These are phyloP conservation scores for Choanephora cucurbitarum DNA, from an alignment of 371 early-diverging fungal genomes.

Conservation along the genomic window DNA sequence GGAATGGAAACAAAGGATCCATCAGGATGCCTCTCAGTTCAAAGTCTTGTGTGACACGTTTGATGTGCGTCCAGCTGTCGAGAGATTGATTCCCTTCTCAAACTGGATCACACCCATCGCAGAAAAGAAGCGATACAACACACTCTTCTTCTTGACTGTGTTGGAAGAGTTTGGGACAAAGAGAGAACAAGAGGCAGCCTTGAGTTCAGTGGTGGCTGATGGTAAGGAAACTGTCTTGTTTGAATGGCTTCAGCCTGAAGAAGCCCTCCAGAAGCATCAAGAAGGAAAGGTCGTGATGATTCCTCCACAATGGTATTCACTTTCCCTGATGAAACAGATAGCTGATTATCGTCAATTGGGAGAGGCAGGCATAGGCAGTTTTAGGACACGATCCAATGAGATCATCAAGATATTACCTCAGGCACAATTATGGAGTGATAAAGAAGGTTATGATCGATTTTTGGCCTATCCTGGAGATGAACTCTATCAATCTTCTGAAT, in stretches of 20 bases:
- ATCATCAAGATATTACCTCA: slow-evolving; percentile 54
- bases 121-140: slow-evolving; percentile 70
- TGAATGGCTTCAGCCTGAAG: slow-evolving; percentile 72
- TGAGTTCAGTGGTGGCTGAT: slow-evolving; percentile 46
- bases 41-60: slow-evolving; percentile 51
- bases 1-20: slow-evolving; percentile 57
- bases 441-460: slow-evolving; percentile 25
- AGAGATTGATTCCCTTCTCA: slow-evolving; percentile 57
- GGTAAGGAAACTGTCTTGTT: slow-evolving; percentile 64
- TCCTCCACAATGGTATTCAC: slow-evolving; percentile 72
- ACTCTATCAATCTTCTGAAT: slow-evolving; percentile 20
- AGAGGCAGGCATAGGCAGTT: slow-evolving; percentile 35
- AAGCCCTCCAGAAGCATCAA: slow-evolving; percentile 36
- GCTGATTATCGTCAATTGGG: slow-evolving; percentile 31
- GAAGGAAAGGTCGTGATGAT: slow-evolving; percentile 38
- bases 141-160: slow-evolving; percentile 74
- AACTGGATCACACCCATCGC: slow-evolving; percentile 81
- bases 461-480: slow-evolving; percentile 50
- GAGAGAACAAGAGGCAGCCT: slow-evolving; percentile 18
- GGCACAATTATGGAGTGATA: slow-evolving; percentile 15
- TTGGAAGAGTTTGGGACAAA: slow-evolving; percentile 21
- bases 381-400: slow-evolving; percentile 23
- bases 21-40: slow-evolving; percentile 57
- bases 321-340: slow-evolving; percentile 42
- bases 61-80: slow-evolving; percentile 48